Percentiles rank a stretch among this genome's conserved stretches.
Conservation (phyloP, 2,329 filamentous ascomycete species). For the Fusarium praegraminearum region DNA sequence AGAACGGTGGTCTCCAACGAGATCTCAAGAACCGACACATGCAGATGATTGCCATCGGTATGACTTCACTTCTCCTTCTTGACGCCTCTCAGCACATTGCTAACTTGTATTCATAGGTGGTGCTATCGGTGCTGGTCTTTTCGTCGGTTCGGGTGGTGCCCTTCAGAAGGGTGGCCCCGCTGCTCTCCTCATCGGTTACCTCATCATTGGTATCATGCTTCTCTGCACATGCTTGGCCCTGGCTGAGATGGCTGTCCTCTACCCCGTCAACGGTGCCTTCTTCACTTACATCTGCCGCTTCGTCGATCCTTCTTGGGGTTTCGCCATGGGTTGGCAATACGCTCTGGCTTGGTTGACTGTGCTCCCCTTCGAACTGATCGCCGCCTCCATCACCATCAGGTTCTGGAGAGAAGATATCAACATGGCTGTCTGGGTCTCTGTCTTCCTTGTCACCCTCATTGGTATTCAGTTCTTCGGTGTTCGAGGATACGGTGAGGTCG, state of each 20-base stretch:
- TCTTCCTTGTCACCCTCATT: constrained; percentile 83
- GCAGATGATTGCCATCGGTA: constrained; percentile 94
- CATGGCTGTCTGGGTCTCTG: constrained; percentile 81
- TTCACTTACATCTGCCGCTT: constrained; percentile 92
- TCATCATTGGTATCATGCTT: constrained; percentile 42
- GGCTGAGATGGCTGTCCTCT: constrained; percentile 90
- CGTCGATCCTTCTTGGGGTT: constrained; percentile 92
- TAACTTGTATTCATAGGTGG: constrained; percentile 35
- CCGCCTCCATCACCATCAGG: constrained; percentile 83
- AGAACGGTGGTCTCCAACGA: constrained; percentile 55
- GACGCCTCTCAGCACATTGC: neutral
- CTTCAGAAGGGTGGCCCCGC: constrained; percentile 80
- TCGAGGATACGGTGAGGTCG: constrained; percentile 88
- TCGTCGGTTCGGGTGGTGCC: constrained; percentile 83
- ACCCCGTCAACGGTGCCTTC: constrained; percentile 92
- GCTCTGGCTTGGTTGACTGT: constrained; percentile 88
- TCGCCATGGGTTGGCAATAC: constrained; percentile 97
- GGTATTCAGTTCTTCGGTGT: constrained; percentile 89
- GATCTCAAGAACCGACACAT: constrained; percentile 86
- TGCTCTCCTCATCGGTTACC: constrained; percentile 82
- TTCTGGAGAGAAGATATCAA: constrained; percentile 78
- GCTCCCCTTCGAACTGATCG: constrained; percentile 86
- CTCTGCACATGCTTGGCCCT: constrained; percentile 82
- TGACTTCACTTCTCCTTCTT: neutral
- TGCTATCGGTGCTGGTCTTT: constrained; percentile 78